Evolutionary conservation across 176 grass and related monocot genomes (phyloP).

Genomic region (Avena insularis): DNA sequence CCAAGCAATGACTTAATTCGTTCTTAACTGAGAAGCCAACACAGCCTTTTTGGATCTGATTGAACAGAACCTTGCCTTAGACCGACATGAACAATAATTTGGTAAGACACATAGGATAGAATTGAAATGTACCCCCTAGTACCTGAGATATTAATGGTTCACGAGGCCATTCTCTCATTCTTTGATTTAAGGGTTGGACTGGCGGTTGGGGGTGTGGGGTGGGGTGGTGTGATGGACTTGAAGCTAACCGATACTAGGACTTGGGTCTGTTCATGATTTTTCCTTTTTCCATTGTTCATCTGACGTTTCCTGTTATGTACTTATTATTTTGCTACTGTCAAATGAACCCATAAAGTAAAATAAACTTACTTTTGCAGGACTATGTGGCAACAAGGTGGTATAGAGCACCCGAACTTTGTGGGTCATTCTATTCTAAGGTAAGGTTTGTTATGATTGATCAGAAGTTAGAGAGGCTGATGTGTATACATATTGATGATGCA

Average conservation of each 20-base stretch:
- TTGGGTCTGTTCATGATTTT: background rate
- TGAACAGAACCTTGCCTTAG: too few relatives aligned
- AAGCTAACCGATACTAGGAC: background rate
- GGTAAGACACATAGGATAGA: too few relatives aligned
- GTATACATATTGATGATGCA: background rate
- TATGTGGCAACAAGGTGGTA: constrained; percentile 56
- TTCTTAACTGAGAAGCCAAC: too few relatives aligned
- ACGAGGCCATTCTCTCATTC: background rate
- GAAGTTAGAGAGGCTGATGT: background rate
- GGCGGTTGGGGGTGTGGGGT: background rate
- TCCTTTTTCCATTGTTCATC: constrained; percentile 1
- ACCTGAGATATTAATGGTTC: background rate
- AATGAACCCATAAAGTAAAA: background rate
- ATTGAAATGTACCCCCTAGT: background rate
- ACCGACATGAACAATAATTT: too few relatives aligned
- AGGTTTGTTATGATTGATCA: background rate
- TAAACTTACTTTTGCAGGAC: constrained; percentile 32
- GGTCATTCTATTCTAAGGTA: constrained; percentile 57
- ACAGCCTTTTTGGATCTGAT: too few relatives aligned
- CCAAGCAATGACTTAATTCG: too few relatives aligned
- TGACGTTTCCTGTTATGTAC: background rate
- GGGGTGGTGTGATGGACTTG: background rate
- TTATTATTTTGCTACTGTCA: background rate
- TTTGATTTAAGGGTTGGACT: constrained; percentile 5
- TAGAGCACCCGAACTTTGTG: constrained; percentile 55